phyloP scores from a whole-genome alignment of 257 asterid species.

The Orobanche coerulescens region DNA sequence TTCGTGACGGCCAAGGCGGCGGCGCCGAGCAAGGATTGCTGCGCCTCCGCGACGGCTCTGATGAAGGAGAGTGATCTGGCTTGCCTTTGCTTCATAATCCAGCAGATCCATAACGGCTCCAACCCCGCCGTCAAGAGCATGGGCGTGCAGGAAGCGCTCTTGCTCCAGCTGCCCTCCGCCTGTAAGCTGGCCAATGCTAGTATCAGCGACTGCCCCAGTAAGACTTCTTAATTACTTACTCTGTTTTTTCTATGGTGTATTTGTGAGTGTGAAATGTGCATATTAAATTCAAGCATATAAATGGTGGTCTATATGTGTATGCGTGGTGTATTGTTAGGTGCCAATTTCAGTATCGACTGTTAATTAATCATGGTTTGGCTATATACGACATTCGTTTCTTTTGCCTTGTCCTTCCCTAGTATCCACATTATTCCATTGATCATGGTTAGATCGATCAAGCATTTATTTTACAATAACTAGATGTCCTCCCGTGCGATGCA shows the following conservation, averaged over 20 bases:
- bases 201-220: slow-evolving; percentile 65
- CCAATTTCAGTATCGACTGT: too few relatives aligned
- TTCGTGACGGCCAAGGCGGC: slow-evolving; percentile 58
- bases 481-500: too few relatives aligned
- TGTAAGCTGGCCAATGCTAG: slow-evolving; percentile 58
- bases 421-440: too few relatives aligned
- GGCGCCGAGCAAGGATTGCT: slow-evolving; percentile 61
- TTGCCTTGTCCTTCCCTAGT: too few relatives aligned
- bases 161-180: slow-evolving; percentile 70
- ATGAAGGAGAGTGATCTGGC: slow-evolving; percentile 48
- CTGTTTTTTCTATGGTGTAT: background rate
- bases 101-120: slow-evolving; percentile 64
- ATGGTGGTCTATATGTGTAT: too few relatives aligned
- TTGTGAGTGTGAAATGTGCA: background rate
- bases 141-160: slow-evolving; percentile 61
- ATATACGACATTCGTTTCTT: too few relatives aligned
- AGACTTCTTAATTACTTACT: background rate
- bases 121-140: slow-evolving; percentile 46
- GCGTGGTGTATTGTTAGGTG: too few relatives aligned
- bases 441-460: too few relatives aligned
- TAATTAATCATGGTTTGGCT: too few relatives aligned
- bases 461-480: too few relatives aligned
- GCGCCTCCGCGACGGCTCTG: slow-evolving; percentile 41
- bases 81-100: slow-evolving; percentile 60
- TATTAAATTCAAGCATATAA: too few relatives aligned